Evolutionary conservation across 2,329 filamentous ascomycete species (phyloP).

Genomic region (Microcyclosporella mali): DNA sequence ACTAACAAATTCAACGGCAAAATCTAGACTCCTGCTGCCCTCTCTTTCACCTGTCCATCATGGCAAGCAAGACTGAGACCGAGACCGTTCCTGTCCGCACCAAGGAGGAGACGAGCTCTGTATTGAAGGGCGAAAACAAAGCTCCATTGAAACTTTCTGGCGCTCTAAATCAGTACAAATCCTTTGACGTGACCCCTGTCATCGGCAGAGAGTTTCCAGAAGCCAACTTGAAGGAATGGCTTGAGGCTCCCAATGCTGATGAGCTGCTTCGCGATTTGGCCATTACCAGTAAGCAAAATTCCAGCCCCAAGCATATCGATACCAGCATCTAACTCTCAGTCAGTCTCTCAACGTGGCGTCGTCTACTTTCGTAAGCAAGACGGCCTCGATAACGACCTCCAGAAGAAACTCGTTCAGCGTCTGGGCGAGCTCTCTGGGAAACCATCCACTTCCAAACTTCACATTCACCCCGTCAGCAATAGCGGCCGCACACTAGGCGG

Average conservation of each 20-base stretch:
- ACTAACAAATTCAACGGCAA: too few relatives aligned
- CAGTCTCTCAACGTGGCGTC: constrained; percentile 63
- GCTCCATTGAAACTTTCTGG: constrained; percentile 31
- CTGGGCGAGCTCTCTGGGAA: constrained; percentile 56
- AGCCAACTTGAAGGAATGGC: constrained; percentile 24
- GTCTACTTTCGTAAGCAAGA: constrained; percentile 56
- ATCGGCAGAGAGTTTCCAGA: constrained; percentile 46
- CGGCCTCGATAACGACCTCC: constrained; percentile 53
- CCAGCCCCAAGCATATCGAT: too few relatives aligned
- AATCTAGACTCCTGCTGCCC: too few relatives aligned
- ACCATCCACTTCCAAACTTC: constrained; percentile 51
- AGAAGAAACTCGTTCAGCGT: constrained; percentile 57
- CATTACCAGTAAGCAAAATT: constrained; percentile 55
- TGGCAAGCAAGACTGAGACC: too few relatives aligned
- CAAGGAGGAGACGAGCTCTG: too few relatives aligned
- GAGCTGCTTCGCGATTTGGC: constrained; percentile 36
- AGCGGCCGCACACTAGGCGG: constrained; percentile 29
- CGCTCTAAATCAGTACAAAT: constrained; percentile 39
- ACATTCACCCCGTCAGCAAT: constrained; percentile 44
- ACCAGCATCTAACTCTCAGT: too few relatives aligned
- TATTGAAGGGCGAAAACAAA: neutral
- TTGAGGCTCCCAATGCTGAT: constrained; percentile 33
- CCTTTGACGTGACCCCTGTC: constrained; percentile 46
- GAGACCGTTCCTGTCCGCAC: too few relatives aligned
- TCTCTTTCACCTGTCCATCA: too few relatives aligned